phyloP scores from a whole-genome alignment of 2,329 filamentous ascomycete species.

The Emericellopsis cladophorae region DNA sequence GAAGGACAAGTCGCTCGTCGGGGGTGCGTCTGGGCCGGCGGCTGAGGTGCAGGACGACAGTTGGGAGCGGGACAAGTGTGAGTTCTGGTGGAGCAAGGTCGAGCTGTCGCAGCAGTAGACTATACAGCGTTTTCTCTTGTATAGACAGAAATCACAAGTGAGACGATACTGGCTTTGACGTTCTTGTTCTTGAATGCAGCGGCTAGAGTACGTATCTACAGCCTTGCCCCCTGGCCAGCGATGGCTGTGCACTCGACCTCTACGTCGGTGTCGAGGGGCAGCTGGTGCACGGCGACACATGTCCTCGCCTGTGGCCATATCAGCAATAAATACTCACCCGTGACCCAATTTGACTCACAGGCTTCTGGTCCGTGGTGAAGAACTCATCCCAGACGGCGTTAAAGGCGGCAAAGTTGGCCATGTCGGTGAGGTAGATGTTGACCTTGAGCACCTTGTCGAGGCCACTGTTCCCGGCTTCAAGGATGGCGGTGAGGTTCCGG shows the following conservation, averaged over 20 bases:
- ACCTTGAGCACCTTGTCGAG: conserved; percentile 53
- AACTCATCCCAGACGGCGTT: conserved; percentile 42
- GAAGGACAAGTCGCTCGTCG: conserved; percentile 32
- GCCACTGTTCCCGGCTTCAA: conserved; percentile 46
- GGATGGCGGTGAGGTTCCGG: conserved; percentile 44
- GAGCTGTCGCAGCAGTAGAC: conserved; percentile 17
- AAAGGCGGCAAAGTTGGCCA: conserved; percentile 50
- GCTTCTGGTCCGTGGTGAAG: conserved; percentile 30
- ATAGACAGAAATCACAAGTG: neutral
- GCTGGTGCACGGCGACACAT: conserved; percentile 61
- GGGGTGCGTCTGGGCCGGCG: conserved; percentile 20
- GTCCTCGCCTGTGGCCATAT: conserved; percentile 32
- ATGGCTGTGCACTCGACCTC: conserved; percentile 46
- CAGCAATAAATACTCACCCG: neutral
- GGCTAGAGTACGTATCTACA: neutral
- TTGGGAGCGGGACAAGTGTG: conserved; percentile 27
- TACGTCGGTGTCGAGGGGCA: conserved; percentile 58
- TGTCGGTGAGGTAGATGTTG: conserved; percentile 53
- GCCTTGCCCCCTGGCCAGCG: neutral
- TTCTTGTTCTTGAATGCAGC: neutral
- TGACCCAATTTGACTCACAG: conserved; percentile 19
- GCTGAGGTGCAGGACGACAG: conserved; percentile 24
- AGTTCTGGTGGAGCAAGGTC: conserved; percentile 33
- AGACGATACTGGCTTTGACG: neutral
- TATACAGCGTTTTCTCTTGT: neutral